Conservation (phyloP, 164 flowering plant genomes). For the Vitis cinerea region DNA sequence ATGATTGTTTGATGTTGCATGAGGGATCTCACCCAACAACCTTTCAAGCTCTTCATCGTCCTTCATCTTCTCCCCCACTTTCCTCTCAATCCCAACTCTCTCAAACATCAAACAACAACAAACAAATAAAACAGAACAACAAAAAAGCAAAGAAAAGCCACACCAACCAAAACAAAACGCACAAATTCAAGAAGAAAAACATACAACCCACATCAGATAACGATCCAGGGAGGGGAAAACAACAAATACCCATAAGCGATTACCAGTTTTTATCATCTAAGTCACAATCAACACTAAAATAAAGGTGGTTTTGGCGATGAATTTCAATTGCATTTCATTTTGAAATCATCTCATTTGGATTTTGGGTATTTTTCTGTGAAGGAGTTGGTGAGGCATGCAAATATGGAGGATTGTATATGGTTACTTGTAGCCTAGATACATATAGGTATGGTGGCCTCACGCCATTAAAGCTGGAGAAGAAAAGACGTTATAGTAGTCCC, state of each 20-base stretch:
- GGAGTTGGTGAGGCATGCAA: constrained; percentile 37
- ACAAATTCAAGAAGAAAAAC: constrained; percentile 1
- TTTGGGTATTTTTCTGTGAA: constrained; percentile 13
- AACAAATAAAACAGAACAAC: background rate
- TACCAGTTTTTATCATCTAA: constrained; percentile 12
- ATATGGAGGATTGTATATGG: constrained; percentile 25
- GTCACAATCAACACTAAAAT: background rate
- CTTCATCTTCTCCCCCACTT: too few relatives aligned
- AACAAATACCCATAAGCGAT: constrained; percentile 21
- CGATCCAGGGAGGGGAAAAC: constrained; percentile 13
- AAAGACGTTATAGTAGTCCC: constrained; percentile 4
- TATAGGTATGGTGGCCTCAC: constrained; percentile 6
- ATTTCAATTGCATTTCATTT: constrained; percentile 25
- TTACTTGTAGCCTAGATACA: constrained; percentile 10
- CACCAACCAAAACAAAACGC: constrained; percentile 3
- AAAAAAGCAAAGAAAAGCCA: background rate
- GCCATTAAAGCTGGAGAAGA: constrained; percentile 23
- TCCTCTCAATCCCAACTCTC: background rate
- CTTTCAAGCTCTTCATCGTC: too few relatives aligned
- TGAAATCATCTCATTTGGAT: constrained; percentile 15
- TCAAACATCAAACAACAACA: constrained; percentile 4
- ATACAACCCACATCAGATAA: constrained; percentile 23
- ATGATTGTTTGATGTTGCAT: too few relatives aligned
- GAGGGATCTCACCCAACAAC: too few relatives aligned
- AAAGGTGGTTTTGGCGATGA: background rate